Conservation (phyloP, 345 rosid genomes). For the Rhizophora mangle region DNA sequence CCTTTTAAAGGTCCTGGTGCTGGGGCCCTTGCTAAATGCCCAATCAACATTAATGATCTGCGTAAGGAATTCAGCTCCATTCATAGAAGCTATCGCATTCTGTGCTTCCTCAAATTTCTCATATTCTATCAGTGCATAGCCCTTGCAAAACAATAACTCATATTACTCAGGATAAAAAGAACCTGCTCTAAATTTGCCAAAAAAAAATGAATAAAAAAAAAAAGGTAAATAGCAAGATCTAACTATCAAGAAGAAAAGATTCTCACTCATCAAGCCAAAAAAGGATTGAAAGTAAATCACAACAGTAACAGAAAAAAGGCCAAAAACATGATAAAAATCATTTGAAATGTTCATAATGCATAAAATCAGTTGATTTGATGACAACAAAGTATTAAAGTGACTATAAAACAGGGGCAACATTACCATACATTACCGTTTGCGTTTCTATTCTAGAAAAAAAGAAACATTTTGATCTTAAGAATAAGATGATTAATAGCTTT, state of each 20-base stretch:
- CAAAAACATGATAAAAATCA: not conserved
- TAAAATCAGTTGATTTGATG: too few species aligned
- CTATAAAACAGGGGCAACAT: too few species aligned
- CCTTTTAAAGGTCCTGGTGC: constrained; percentile 41
- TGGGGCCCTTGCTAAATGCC: constrained; percentile 78
- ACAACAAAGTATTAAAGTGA: too few species aligned
- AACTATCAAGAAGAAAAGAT: not conserved
- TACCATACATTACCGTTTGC: too few species aligned
- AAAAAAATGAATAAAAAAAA: not conserved
- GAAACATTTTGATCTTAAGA: too few species aligned
- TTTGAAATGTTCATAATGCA: too few species aligned
- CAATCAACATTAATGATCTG: constrained; percentile 61
- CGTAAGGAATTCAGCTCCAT: constrained; percentile 59
- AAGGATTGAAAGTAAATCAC: not conserved
- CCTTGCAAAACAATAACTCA: constrained; percentile 34
- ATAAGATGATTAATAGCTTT: too few species aligned
- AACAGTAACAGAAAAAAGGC: not conserved
- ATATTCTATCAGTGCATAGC: constrained; percentile 76
- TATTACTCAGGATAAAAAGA: not conserved
- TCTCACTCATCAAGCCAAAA: not conserved
- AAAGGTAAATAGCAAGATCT: not conserved
- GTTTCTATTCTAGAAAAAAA: too few species aligned
- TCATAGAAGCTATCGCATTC: constrained; percentile 57
- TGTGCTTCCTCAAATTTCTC: constrained; percentile 74
- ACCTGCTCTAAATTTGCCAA: not conserved